Evolutionary conservation across 441 rosid species (phyloP).

Genomic region (Eruca vesicaria): DNA sequence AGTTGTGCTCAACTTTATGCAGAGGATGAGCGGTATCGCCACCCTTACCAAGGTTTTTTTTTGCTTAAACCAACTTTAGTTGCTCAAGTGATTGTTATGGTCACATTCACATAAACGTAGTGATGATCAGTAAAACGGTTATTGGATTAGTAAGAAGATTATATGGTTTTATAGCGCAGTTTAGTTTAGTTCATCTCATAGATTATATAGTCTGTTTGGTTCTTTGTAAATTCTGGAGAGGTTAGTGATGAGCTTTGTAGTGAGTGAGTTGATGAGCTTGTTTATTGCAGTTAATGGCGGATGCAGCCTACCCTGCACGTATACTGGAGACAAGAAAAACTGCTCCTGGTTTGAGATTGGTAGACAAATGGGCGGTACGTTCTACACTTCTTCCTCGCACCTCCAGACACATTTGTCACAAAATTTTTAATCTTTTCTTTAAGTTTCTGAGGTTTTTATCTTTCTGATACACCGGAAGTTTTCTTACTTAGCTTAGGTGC

Average conservation of each 20-base stretch:
- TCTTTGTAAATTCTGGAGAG: not conserved
- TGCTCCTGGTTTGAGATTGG: constrained; percentile 87
- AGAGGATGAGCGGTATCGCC: constrained; percentile 98
- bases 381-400: constrained; percentile 4
- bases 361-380: constrained; percentile 95
- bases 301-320: constrained; percentile 83
- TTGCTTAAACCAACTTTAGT: not conserved
- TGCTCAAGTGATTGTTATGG: constrained; percentile 9
- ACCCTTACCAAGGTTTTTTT: constrained; percentile 78
- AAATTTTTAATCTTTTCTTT: not conserved
- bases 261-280: constrained; percentile 7
- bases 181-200: not conserved
- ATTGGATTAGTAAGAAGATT: not conserved
- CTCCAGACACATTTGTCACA: not conserved
- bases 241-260: not conserved
- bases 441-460: constrained; percentile 1
- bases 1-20: constrained; percentile 89
- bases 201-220: not conserved
- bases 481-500: constrained; percentile 48
- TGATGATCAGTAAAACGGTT: not conserved
- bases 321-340: constrained; percentile 95
- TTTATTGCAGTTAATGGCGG: constrained; percentile 79
- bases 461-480: constrained; percentile 30
- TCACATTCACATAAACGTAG: not conserved
- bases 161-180: not conserved